Percentiles rank a stretch among this genome's conserved stretches.
These are phyloP conservation scores for Herpetomonas muscarum DNA, from an alignment of 208 protist genomes.

Conservation along the genomic window DNA sequence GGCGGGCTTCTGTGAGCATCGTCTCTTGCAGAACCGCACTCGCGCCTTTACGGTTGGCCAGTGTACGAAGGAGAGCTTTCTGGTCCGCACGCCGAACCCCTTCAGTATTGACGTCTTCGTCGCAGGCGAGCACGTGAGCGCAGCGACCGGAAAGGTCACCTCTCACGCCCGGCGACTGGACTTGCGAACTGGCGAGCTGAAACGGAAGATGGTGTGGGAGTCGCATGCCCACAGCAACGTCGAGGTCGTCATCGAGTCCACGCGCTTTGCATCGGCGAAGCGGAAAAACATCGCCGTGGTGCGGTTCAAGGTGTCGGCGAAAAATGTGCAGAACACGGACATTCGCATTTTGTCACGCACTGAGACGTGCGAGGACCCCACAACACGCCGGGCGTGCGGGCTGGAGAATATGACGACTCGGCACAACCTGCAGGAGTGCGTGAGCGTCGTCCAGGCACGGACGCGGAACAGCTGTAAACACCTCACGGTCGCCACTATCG, in stretches of 20 bases:
- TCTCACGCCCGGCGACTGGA: conserved; percentile 66
- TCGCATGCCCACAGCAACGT: conserved; percentile 43
- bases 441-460: conserved; percentile 64
- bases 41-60: conserved; percentile 28
- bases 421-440: conserved; percentile 63
- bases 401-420: conserved; percentile 59
- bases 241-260: conserved; percentile 76
- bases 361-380: conserved; percentile 23
- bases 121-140: conserved; percentile 73
- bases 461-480: conserved; percentile 83
- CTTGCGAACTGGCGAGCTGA: conserved; percentile 67
- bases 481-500: conserved; percentile 60
- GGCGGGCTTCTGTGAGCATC: conserved; percentile 51
- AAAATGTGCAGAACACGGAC: conserved; percentile 82
- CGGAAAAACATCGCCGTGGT: conserved; percentile 65
- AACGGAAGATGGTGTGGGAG: conserved; percentile 71
- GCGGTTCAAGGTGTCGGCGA: conserved; percentile 63
- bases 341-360: conserved; percentile 81
- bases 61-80: conserved; percentile 52
- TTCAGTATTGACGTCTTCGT: conserved; percentile 85
- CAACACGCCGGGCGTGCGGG: conserved; percentile 23
- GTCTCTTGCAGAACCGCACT: conserved; percentile 17
- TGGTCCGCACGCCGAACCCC: conserved; percentile 71
- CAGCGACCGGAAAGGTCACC: conserved; percentile 42
- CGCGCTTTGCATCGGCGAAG: conserved; percentile 61